Percentiles rank a stretch among this genome's conserved stretches.
These are phyloP conservation scores for Ophiocordyceps camponoti-leonardi DNA, from an alignment of 2,329 filamentous ascomycete species.

Conservation along the genomic window DNA sequence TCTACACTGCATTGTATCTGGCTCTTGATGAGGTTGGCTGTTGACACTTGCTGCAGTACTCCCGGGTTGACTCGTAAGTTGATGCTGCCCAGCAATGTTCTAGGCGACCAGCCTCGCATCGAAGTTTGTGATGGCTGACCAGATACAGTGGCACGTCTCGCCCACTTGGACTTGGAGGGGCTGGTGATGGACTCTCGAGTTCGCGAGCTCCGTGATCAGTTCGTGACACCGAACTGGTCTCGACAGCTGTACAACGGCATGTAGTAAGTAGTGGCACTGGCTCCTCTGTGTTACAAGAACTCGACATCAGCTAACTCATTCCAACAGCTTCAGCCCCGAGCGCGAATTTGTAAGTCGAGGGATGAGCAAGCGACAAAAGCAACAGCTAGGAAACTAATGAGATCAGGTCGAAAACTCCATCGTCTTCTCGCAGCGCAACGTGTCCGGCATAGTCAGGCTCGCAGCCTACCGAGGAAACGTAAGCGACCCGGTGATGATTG, in stretches of 20 bases:
- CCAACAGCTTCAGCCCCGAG: constrained; percentile 18
- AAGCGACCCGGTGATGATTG: background rate
- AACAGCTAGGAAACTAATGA: background rate
- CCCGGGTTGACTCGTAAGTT: background rate
- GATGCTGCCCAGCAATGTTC: background rate
- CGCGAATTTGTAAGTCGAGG: constrained; percentile 18
- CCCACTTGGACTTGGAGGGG: constrained; percentile 33
- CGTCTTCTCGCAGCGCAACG: constrained; percentile 28
- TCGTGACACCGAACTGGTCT: constrained; percentile 27
- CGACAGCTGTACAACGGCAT: constrained; percentile 31
- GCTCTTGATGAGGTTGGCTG: background rate
- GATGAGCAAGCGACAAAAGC: background rate
- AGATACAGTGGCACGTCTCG: constrained; percentile 6
- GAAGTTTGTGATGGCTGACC: background rate
- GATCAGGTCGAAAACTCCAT: constrained; percentile 39
- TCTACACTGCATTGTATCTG: background rate
- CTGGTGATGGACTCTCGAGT: constrained; percentile 38
- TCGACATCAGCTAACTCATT: constrained; percentile 30
- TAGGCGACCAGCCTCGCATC: constrained; percentile 5
- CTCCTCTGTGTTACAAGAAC: constrained; percentile 25
- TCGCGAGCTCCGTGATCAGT: constrained; percentile 33
- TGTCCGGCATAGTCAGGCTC: constrained; percentile 7
- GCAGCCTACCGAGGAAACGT: constrained; percentile 27
- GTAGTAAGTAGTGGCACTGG: constrained; percentile 20
- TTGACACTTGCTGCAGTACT: background rate